Base-by-base conservation (phyloP, 2,329 filamentous ascomycete species). In the Cladosporium sp. region DNA sequence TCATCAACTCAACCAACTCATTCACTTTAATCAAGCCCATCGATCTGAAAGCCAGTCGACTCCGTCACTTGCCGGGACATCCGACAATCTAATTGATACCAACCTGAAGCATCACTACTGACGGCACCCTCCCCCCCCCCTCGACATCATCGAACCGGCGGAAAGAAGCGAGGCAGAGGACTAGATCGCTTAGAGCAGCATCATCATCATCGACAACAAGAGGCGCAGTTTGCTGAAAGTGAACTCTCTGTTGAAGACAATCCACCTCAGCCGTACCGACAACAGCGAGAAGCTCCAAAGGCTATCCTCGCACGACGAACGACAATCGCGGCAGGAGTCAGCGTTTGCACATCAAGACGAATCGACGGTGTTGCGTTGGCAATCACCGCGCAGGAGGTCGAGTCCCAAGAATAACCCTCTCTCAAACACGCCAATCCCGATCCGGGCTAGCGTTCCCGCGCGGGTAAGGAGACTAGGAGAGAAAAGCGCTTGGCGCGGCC, bases 81-180 rank as follows among this genome's bases (percentile, higher is more conserved):
- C 45, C 45, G 45, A 33, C 18, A 9, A n/a, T 43, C 29, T 43
- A 33, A 43, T 43, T 29, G 22, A 12, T 40, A 40, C 38, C 8
- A 27, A 19, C 15, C 11, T 38, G 13, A 16, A 18, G 35, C 13
- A 35, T 35, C 32, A n/a, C n/a, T n/a, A n/a, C n/a, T n/a, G 32
- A 35, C 32, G 7, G 11, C 32, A 35, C 12, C 32, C 9, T n/a
- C n/a, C 22, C 4, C 5, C 22, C 22, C 4, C 22, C 22, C n/a
- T 35, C 32, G 32, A 35, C 32, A 16, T 7, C 32, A 35, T 35
- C 32, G 32, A 35, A 15, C 32, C 38, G 12, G 20, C 36, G 22
- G 18, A 39, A n/a, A 39, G 12, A n/a, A 4, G 22, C 22, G 22
- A 27, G 22, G 22, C 9, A 35, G 13, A 35, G 43, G n/a, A 33